Base-by-base conservation (phyloP, 1,139 yeast genomes). In the Kodamaea sp. region DNA sequence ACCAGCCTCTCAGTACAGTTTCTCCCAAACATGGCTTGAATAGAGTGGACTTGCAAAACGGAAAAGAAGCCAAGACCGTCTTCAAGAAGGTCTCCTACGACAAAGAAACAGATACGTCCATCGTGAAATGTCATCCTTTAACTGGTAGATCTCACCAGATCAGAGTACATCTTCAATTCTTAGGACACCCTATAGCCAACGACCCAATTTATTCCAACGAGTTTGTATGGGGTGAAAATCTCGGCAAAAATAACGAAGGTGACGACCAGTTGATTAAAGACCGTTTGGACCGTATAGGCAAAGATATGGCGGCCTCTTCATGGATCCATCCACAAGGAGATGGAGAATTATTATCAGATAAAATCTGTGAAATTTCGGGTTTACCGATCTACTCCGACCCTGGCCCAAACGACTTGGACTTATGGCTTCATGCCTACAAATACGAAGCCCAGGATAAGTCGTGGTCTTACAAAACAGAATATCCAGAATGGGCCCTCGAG, bases 141-240 rank as follows among this genome's bases (percentile, higher is more conserved):
- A 90, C 98, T 0, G 98, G 98, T 0, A 70, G 98, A 50, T 87
- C 97, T 0, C 98, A 92, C 57, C 98, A 92, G 55, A 88, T 92
- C 32, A 66, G 98, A 35, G 96, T 92, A 0, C 98, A 92, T 62
- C 61, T 92, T 36, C 97, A 90, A 57, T 84, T 73, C 48, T 52
- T 92, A 18, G 96, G 97, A 0, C 78, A 77, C 49, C 96, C 98
- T 1, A 92, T 92, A 33, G 96, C 95, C 19, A 92, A 92, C 56
- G 98, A 92, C 57, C 97, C 97, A 0, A 73, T 92, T 1, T 92
- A 92, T 42, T 59, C 70, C 46, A 81, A 82, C 38, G 72, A 73
- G 15, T 58, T 59, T 14, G 80, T 85, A 1, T 89, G 96, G 95
- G 95, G 95, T 0, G 62, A 66, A 0, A 52, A 57, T 1, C 62